These are phyloP conservation scores for Globisporangium viniferum DNA, from an alignment of 352 stramenopile species.

Conservation along the genomic window DNA sequence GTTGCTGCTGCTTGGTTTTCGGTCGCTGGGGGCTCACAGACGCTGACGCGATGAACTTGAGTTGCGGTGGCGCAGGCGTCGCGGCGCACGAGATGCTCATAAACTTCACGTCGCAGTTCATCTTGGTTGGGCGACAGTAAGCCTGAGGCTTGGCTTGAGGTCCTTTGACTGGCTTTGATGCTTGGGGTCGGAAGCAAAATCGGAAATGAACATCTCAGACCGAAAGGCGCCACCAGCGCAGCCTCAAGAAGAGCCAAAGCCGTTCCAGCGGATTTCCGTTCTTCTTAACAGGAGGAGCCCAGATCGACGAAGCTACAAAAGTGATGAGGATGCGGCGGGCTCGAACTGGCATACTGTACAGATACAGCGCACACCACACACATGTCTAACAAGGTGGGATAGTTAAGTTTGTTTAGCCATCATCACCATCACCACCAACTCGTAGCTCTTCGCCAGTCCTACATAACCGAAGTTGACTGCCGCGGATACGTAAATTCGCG, in stretches of 20 bases:
- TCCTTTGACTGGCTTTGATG: not conserved
- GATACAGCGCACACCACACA: not conserved
- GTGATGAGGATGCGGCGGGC: not conserved
- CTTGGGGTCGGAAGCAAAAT: not conserved
- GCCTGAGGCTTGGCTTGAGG: not conserved
- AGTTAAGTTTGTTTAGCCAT: not conserved
- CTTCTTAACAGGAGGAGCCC: not conserved
- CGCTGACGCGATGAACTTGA: not conserved
- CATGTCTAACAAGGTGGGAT: not conserved
- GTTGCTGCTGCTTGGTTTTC: not conserved
- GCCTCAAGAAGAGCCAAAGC: not conserved
- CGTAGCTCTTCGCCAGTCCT: not conserved
- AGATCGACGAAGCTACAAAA: not conserved
- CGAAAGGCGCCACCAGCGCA: not conserved
- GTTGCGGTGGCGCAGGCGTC: not conserved
- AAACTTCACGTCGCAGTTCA: not conserved
- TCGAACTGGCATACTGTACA: not conserved
- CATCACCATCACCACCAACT: too few species aligned
- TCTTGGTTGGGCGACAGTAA: not conserved
- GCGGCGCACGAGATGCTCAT: not conserved
- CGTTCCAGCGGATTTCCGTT: not conserved
- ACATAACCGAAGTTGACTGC: conserved; percentile 2
- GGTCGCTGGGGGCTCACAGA: conserved; percentile 1
- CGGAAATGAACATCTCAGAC: conserved; percentile 6
- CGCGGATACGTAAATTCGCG: not conserved